These are phyloP conservation scores for Arctostaphylos glauca DNA, from an alignment of 148 eudicot species.

Conservation along the genomic window DNA sequence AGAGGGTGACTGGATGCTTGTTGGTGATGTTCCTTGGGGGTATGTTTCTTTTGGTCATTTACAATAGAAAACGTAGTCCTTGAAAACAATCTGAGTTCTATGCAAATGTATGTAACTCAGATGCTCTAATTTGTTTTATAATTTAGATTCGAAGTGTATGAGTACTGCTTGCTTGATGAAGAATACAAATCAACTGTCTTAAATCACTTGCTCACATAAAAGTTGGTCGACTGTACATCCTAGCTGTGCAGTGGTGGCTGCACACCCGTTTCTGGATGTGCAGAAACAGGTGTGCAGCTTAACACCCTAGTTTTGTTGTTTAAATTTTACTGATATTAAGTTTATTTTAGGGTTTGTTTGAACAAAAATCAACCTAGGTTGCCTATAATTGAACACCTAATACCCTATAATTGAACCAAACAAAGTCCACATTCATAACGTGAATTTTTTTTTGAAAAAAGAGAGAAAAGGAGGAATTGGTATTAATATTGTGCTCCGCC, in stretches of 20 bases:
- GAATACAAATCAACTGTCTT: neutral
- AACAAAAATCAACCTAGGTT: too few relatives aligned
- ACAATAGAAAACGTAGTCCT: neutral
- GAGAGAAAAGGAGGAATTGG: too few relatives aligned
- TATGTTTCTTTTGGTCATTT: slow-evolving; percentile 32
- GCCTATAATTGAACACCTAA: too few relatives aligned
- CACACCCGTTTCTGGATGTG: too few relatives aligned
- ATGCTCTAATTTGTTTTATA: neutral
- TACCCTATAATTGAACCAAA: too few relatives aligned
- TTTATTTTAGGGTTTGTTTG: too few relatives aligned
- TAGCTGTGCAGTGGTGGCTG: neutral
- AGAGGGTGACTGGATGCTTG: slow-evolving; percentile 98
- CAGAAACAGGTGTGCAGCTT: too few relatives aligned
- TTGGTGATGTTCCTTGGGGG: slow-evolving; percentile 97
- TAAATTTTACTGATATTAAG: too few relatives aligned
- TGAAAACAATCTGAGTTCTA: neutral
- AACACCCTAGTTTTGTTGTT: too few relatives aligned
- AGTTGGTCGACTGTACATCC: neutral
- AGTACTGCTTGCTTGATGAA: neutral
- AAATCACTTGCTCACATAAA: neutral
- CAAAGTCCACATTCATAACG: too few relatives aligned
- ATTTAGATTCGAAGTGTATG: neutral
- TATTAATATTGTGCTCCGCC: too few relatives aligned
- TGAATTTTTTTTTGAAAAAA: too few relatives aligned
- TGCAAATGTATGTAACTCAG: neutral